A percentile compares a stretch with the other conserved stretches of the same genome.
Conservation (phyloP, 495 filamentous ascomycete species). For the Podospora comata region DNA sequence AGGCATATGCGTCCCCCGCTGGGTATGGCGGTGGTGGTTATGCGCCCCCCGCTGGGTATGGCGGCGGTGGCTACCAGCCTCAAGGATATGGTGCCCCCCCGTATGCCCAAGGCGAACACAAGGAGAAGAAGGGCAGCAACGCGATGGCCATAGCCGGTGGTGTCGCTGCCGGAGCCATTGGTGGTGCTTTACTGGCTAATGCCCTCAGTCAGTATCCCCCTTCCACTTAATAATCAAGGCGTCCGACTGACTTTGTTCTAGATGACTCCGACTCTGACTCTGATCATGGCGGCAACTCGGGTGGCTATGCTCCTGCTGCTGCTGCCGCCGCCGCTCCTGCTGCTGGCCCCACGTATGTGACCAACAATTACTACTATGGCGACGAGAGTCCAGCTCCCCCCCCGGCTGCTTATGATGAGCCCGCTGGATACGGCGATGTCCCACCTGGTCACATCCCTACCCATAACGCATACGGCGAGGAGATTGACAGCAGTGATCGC, state of each 20-base stretch:
- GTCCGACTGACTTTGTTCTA: conserved; percentile 16
- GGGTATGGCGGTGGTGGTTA: conserved; percentile 13
- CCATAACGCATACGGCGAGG: conserved; percentile 36
- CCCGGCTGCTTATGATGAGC: conserved; percentile 25
- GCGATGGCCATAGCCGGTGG: conserved; percentile 52
- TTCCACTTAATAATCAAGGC: not conserved
- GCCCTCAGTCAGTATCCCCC: conserved; percentile 46
- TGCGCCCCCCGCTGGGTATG: not conserved
- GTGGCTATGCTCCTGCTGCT: conserved; percentile 9
- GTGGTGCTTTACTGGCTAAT: conserved; percentile 54
- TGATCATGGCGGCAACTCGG: conserved; percentile 18
- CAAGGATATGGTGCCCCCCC: conserved; percentile 20
- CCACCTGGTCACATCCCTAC: conserved; percentile 23
- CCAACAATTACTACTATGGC: conserved; percentile 29
- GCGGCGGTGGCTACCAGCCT: conserved; percentile 9
- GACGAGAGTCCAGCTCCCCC: conserved; percentile 14
- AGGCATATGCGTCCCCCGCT: not conserved
- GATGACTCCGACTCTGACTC: conserved; percentile 31
- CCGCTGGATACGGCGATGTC: not conserved
- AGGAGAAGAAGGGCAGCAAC: conserved; percentile 41
- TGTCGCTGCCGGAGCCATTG: conserved; percentile 54
- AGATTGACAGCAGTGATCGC: conserved; percentile 39
- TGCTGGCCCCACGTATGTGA: conserved; percentile 25
- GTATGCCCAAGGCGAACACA: conserved; percentile 34
- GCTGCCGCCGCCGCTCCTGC: conserved; percentile 9